phyloP scores from a whole-genome alignment of 805 yeast species.

The Starmerella sirachaensis region DNA sequence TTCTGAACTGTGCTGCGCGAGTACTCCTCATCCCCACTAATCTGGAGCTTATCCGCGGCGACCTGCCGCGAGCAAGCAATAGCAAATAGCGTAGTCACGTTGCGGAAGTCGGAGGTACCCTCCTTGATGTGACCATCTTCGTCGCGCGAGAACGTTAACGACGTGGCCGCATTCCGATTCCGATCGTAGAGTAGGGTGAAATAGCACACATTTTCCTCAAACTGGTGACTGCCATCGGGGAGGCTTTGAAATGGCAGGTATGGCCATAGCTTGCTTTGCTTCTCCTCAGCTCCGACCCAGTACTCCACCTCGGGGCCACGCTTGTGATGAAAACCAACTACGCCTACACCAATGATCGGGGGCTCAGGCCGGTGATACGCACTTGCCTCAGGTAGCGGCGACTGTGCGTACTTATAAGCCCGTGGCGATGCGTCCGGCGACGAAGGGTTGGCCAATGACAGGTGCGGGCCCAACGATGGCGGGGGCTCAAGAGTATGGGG shows the following conservation, averaged over 20 bases:
- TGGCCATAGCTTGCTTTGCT: slow-evolving; percentile 53
- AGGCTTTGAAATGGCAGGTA: slow-evolving; percentile 85
- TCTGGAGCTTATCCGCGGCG: slow-evolving; percentile 45
- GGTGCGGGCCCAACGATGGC: too few relatives aligned
- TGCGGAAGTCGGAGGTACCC: slow-evolving; percentile 30
- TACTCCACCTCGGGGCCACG: slow-evolving; percentile 94
- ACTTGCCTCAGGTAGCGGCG: slow-evolving; percentile 15
- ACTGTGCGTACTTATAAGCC: slow-evolving; percentile 15
- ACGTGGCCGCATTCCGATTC: slow-evolving; percentile 36
- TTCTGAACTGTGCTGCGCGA: slow-evolving; percentile 86
- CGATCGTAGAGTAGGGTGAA: slow-evolving; percentile 72
- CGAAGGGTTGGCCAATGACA: background rate
- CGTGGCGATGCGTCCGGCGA: slow-evolving; percentile 15
- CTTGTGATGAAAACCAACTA: slow-evolving; percentile 84
- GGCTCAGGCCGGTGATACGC: slow-evolving; percentile 11
- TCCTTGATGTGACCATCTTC: slow-evolving; percentile 32
- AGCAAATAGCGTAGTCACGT: slow-evolving; percentile 72
- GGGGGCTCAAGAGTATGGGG: too few relatives aligned
- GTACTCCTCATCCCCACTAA: slow-evolving; percentile 41
- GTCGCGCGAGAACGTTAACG: slow-evolving; percentile 29
- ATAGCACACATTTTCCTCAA: slow-evolving; percentile 84
- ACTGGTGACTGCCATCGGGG: slow-evolving; percentile 92
- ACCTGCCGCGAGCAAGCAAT: slow-evolving; percentile 87
- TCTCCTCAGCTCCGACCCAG: slow-evolving; percentile 49
- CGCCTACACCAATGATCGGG: slow-evolving; percentile 66